phyloP scores from a whole-genome alignment of 768 basidiomycete species.

The Amanita rubescens region DNA sequence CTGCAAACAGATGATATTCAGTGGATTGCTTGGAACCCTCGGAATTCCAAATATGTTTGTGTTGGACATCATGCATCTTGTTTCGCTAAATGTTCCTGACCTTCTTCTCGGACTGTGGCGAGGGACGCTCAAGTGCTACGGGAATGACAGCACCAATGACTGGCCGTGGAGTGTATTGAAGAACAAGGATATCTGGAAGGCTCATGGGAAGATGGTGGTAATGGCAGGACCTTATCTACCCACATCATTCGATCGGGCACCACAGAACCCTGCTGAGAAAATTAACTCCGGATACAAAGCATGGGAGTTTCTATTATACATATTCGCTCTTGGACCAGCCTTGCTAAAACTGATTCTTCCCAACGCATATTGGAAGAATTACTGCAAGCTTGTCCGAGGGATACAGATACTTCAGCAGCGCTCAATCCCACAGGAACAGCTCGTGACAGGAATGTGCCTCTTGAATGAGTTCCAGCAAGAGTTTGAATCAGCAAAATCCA shows the following conservation, averaged over 20 bases:
- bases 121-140: conserved; percentile 15
- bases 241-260: conserved; percentile 32
- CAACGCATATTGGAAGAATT: conserved; percentile 17
- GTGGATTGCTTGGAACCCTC: conserved; percentile 11
- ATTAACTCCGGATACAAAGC: conserved; percentile 26
- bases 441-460: conserved; percentile 12
- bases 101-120: conserved; percentile 28
- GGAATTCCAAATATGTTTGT: conserved; percentile 23
- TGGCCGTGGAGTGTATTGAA: neutral
- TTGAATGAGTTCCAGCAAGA: conserved; percentile 19
- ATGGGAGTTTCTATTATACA: conserved; percentile 20
- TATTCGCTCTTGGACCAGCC: conserved; percentile 21
- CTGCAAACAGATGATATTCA: conserved; percentile 27
- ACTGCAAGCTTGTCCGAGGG: conserved; percentile 21
- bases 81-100: conserved; percentile 29
- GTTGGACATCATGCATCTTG: conserved; percentile 33
- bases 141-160: conserved; percentile 7
- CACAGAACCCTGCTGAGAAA: conserved; percentile 33
- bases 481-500: conserved; percentile 23
- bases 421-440: conserved; percentile 9
- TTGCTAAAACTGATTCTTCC: conserved; percentile 21
- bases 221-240: conserved; percentile 26
- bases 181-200: conserved; percentile 18
- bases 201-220: conserved; percentile 27
- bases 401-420: conserved; percentile 20